Evolutionary conservation across 2,329 filamentous ascomycete species (phyloP).

Genomic region (Bipolaris oryzae): DNA sequence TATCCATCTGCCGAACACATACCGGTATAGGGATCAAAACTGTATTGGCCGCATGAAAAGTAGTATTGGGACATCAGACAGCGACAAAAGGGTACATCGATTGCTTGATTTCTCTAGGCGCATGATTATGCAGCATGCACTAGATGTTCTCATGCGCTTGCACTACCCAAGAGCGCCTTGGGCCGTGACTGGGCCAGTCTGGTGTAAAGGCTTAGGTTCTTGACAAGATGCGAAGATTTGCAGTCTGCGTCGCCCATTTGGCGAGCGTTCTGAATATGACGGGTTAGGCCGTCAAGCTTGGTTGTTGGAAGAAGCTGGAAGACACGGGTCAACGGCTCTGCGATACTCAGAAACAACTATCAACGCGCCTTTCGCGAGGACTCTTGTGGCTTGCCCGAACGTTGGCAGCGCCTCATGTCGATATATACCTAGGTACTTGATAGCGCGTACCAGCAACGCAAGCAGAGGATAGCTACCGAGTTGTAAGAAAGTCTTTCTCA

Average conservation of each 20-base stretch:
- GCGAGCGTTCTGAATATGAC: constrained; percentile 32
- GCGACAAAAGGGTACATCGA: constrained; percentile 4
- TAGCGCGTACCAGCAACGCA: constrained; percentile 62
- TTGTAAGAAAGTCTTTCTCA: constrained; percentile 56
- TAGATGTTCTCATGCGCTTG: constrained; percentile 4
- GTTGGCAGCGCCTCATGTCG: constrained; percentile 69
- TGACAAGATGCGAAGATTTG: constrained; percentile 19
- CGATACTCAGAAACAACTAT: constrained; percentile 39
- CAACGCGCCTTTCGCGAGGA: constrained; percentile 43
- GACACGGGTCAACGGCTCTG: constrained; percentile 41
- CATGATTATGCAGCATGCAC: constrained; percentile 5
- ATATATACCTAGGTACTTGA: constrained; percentile 66
- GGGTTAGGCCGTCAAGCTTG: constrained; percentile 30
- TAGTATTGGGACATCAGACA: constrained; percentile 4
- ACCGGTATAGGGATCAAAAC: constrained; percentile 2
- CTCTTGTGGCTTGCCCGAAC: constrained; percentile 43
- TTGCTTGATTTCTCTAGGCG: constrained; percentile 7
- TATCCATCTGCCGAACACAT: not conserved
- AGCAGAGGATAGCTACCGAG: constrained; percentile 56
- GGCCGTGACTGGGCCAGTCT: constrained; percentile 15
- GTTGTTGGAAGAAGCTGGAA: constrained; percentile 36
- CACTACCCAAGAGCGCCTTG: constrained; percentile 9
- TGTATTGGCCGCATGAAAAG: constrained; percentile 1
- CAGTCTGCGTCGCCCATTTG: constrained; percentile 22
- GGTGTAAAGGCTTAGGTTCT: constrained; percentile 22